These are phyloP conservation scores for Rhizoclosmatium sp. DNA, from an alignment of 192 early-diverging fungal species.

Conservation along the genomic window DNA sequence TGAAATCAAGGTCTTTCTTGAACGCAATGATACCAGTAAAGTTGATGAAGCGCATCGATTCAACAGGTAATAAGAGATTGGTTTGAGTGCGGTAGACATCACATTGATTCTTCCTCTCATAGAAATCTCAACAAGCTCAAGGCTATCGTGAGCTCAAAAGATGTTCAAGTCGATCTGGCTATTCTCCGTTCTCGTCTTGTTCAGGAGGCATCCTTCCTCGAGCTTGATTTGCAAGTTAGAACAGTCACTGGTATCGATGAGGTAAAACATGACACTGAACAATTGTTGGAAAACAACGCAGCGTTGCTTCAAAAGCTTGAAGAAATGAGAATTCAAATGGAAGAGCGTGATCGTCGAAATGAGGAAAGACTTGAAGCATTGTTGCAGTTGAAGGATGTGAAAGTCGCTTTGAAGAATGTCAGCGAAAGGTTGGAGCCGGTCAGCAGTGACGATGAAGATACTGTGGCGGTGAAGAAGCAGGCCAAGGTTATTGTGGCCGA, in stretches of 20 bases:
- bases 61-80: background rate
- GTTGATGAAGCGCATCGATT: slow-evolving; percentile 24
- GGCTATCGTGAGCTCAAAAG: slow-evolving; percentile 21
- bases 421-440: background rate
- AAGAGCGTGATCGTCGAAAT: background rate
- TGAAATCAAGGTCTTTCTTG: slow-evolving; percentile 10
- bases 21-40: slow-evolving; percentile 5
- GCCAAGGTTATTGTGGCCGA: background rate
- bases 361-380: background rate
- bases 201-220: background rate
- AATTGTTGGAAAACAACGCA: slow-evolving; percentile 4
- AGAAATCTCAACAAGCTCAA: slow-evolving; percentile 16
- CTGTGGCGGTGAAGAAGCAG: background rate
- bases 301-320: slow-evolving; percentile 14
- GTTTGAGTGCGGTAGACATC: too few relatives aligned
- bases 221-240: slow-evolving; percentile 15
- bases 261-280: slow-evolving; percentile 16
- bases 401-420: background rate
- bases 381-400: background rate
- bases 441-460: background rate
- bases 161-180: background rate
- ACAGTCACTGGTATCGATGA: slow-evolving; percentile 27
- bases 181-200: background rate
- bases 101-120: too few relatives aligned
- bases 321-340: slow-evolving; percentile 2